A percentile compares a stretch with the other conserved stretches of the same genome.
phyloP scores from a whole-genome alignment of 805 yeast genomes.

The Clavispora fructus region DNA sequence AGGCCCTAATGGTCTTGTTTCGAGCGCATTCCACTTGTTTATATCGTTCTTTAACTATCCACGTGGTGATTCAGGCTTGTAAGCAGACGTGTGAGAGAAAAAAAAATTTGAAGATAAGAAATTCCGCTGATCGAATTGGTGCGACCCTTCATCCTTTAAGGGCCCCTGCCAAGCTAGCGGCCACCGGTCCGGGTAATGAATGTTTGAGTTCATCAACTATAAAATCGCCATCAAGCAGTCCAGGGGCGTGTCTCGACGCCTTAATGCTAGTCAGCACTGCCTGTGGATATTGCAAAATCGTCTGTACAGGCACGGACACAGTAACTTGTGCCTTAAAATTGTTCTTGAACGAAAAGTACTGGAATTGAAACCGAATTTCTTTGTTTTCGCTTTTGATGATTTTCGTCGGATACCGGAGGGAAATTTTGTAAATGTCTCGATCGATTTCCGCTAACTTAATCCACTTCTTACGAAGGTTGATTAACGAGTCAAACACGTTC shows the following conservation, averaged over 20 bases:
- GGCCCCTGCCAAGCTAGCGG: background rate
- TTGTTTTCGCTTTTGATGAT: slow-evolving; percentile 1
- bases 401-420: slow-evolving; percentile 24
- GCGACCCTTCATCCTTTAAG: background rate
- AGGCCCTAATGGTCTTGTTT: too few species aligned
- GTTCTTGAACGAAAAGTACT: slow-evolving; percentile 2
- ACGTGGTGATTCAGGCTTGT: too few species aligned
- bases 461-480: slow-evolving; percentile 6
- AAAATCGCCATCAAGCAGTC: background rate
- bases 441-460: slow-evolving; percentile 18
- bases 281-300: slow-evolving; percentile 3
- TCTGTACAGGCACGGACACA: slow-evolving; percentile 3
- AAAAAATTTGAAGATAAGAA: too few species aligned
- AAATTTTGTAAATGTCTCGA: slow-evolving; percentile 24
- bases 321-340: slow-evolving; percentile 4
- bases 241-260: background rate
- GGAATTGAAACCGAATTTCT: slow-evolving; percentile 4
- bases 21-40: too few species aligned
- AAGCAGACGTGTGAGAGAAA: too few species aligned
- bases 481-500: slow-evolving; percentile 11
- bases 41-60: too few species aligned
- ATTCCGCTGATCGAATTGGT: too few species aligned
- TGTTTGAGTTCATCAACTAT: background rate
- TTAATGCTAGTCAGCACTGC: slow-evolving; percentile 1
- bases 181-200: background rate